Evolutionary conservation across 495 filamentous ascomycete genomes (phyloP).

Genomic region (Lasiosphaeria miniovina): DNA sequence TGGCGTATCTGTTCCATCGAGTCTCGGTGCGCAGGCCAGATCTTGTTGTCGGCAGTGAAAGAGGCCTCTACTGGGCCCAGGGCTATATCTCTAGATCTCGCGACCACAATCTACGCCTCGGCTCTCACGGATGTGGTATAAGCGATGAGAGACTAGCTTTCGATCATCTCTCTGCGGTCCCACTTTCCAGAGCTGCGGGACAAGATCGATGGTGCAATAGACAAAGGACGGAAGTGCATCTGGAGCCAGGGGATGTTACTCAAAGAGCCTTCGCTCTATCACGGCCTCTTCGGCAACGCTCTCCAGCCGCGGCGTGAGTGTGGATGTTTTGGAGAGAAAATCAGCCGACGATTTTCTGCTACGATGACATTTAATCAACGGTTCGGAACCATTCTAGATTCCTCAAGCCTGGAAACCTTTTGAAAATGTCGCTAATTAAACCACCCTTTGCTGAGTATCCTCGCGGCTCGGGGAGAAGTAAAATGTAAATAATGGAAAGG

Average conservation of each 20-base stretch:
- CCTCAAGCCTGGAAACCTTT: too few species aligned
- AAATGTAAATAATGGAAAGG: too few species aligned
- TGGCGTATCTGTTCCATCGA: conserved; percentile 57
- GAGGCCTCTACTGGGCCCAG: conserved; percentile 47
- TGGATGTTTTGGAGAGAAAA: conserved; percentile 26
- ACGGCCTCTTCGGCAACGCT: conserved; percentile 63
- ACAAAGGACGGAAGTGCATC: conserved; percentile 44
- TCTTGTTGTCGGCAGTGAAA: conserved; percentile 41
- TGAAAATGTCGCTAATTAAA: too few species aligned
- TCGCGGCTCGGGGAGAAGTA: too few species aligned
- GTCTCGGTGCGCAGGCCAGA: conserved; percentile 48
- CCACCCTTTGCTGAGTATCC: too few species aligned
- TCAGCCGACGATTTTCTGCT: conserved; percentile 22
- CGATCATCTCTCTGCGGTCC: conserved; percentile 45
- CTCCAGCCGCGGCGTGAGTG: conserved; percentile 28
- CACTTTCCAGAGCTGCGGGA: conserved; percentile 47
- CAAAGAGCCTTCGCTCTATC: conserved; percentile 63
- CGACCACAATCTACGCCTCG: conserved; percentile 32
- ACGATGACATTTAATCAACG: conserved; percentile 25
- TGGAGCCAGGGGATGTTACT: conserved; percentile 53
- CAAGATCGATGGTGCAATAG: conserved; percentile 47
- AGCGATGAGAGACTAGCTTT: conserved; percentile 53
- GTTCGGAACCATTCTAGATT: too few species aligned
- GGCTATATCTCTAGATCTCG: conserved; percentile 45
- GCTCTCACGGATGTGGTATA: conserved; percentile 48